Percentiles rank a stretch among this genome's conserved stretches.
These are phyloP conservation scores for Xylariaceae sp. DNA, from an alignment of 2,329 filamentous ascomycete genomes.

Conservation along the genomic window DNA sequence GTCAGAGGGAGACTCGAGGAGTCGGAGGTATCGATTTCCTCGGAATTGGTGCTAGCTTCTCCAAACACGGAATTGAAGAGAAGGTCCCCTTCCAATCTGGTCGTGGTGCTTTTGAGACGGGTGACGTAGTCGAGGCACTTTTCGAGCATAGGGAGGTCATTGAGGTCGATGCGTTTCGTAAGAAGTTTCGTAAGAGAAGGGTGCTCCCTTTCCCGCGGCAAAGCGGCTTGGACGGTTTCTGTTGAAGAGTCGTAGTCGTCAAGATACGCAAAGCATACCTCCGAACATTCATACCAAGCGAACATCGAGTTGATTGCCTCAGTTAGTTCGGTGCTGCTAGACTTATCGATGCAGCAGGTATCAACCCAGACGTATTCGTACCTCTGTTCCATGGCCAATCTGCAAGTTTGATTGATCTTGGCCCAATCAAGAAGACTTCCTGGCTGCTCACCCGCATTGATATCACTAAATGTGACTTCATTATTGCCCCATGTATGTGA, in stretches of 20 bases:
- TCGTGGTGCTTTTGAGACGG: no score
- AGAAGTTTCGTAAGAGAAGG: no score
- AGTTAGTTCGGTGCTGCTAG: slow-evolving; percentile 21
- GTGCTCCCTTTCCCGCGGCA: slow-evolving; percentile 14
- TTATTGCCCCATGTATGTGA: slow-evolving; percentile 20
- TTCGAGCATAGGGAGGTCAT: no score
- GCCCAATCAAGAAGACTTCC: slow-evolving; percentile 4
- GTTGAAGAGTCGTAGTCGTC: slow-evolving; percentile 14
- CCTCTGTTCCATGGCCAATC: slow-evolving; percentile 11
- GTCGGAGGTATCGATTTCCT: slow-evolving; percentile 9
- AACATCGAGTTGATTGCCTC: slow-evolving; percentile 26
- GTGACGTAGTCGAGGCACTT: no score
- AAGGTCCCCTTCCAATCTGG: no score
- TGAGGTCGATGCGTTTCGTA: no score
- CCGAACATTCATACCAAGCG: slow-evolving; percentile 17
- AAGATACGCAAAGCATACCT: slow-evolving; percentile 19
- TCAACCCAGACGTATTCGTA: slow-evolving; percentile 21
- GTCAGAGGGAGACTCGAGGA: slow-evolving; percentile 11
- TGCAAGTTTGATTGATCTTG: slow-evolving; percentile 17
- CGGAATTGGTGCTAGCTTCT: no score
- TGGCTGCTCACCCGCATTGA: slow-evolving; percentile 2
- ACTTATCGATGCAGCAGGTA: slow-evolving; percentile 24
- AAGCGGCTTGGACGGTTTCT: slow-evolving; percentile 4
- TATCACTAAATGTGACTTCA: slow-evolving; percentile 16
- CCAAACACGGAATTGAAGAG: no score